phyloP scores from a whole-genome alignment of 257 asterid genomes.

The Rehmannia glutinosa region DNA sequence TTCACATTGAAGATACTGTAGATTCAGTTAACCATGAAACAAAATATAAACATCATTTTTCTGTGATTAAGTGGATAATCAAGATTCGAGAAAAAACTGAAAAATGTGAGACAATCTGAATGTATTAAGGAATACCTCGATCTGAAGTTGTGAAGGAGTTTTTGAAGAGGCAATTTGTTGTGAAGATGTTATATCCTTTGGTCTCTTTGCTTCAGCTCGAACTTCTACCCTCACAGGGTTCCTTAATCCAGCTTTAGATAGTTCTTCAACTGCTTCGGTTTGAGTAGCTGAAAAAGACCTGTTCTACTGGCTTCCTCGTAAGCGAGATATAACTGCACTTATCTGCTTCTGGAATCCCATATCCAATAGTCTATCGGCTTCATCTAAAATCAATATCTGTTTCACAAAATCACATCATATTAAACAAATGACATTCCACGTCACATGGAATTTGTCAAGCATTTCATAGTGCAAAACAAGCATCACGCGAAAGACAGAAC shows the following conservation, averaged over 20 bases:
- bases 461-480: background rate
- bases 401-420: slow-evolving; percentile 9
- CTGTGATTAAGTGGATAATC: slow-evolving; percentile 6
- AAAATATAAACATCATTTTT: slow-evolving; percentile 13
- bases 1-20: slow-evolving; percentile 86
- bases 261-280: slow-evolving; percentile 92
- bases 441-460: background rate
- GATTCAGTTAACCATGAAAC: slow-evolving; percentile 16
- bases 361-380: slow-evolving; percentile 91
- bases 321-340: slow-evolving; percentile 63
- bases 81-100: background rate
- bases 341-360: slow-evolving; percentile 98
- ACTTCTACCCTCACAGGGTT: slow-evolving; percentile 95
- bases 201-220: slow-evolving; percentile 60
- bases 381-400: slow-evolving; percentile 92
- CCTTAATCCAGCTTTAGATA: slow-evolving; percentile 85
- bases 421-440: background rate
- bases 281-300: slow-evolving; percentile 94
- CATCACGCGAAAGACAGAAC: background rate
- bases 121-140: slow-evolving; percentile 48
- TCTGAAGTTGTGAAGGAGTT: slow-evolving; percentile 84
- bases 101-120: background rate
- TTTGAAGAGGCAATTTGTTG: slow-evolving; percentile 50
- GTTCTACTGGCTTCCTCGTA: slow-evolving; percentile 91
- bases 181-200: slow-evolving; percentile 39